Evolutionary conservation across 805 yeast species (phyloP).

Genomic region (Pichia gijzeniarum): DNA sequence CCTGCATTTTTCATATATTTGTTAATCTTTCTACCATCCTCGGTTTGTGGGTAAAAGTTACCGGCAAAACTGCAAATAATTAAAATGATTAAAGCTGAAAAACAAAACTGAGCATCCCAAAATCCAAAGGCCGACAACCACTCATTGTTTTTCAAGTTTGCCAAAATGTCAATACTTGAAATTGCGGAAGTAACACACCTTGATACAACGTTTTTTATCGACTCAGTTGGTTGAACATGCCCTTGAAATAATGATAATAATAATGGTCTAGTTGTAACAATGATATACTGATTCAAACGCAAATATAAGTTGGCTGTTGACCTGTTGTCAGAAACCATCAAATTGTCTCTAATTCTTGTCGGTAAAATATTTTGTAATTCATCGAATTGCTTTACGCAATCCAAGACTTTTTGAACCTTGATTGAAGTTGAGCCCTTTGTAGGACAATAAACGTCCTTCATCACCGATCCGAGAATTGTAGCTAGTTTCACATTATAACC

Average conservation of each 20-base stretch:
- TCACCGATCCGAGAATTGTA: slow-evolving; percentile 21
- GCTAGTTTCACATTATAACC: slow-evolving; percentile 18
- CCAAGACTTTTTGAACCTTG: slow-evolving; percentile 20
- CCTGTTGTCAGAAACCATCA: slow-evolving; percentile 17
- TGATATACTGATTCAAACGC: slow-evolving; percentile 28
- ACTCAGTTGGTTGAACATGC: slow-evolving; percentile 15
- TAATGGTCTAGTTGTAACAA: slow-evolving; percentile 30
- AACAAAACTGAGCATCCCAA: slow-evolving; percentile 31
- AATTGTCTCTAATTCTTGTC: slow-evolving; percentile 14
- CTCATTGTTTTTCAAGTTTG: slow-evolving; percentile 18
- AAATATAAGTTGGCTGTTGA: slow-evolving; percentile 29
- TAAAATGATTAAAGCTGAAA: slow-evolving; percentile 27
- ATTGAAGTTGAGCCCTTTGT: slow-evolving; percentile 19
- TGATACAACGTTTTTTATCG: slow-evolving; percentile 24
- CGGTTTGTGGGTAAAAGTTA: slow-evolving; percentile 18
- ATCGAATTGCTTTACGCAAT: slow-evolving; percentile 21
- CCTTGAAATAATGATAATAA: slow-evolving; percentile 29
- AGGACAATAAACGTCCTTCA: slow-evolving; percentile 23
- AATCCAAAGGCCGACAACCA: slow-evolving; percentile 31
- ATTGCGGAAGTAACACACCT: slow-evolving; percentile 24
- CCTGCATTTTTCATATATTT: slow-evolving; percentile 25
- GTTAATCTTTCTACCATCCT: slow-evolving; percentile 20
- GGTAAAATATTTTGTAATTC: slow-evolving; percentile 22
- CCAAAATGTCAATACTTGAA: slow-evolving; percentile 9
- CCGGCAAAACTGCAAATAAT: slow-evolving; percentile 21